These are phyloP conservation scores for Cercospora sp. DNA, from an alignment of 2,329 filamentous ascomycete species.

Conservation along the genomic window DNA sequence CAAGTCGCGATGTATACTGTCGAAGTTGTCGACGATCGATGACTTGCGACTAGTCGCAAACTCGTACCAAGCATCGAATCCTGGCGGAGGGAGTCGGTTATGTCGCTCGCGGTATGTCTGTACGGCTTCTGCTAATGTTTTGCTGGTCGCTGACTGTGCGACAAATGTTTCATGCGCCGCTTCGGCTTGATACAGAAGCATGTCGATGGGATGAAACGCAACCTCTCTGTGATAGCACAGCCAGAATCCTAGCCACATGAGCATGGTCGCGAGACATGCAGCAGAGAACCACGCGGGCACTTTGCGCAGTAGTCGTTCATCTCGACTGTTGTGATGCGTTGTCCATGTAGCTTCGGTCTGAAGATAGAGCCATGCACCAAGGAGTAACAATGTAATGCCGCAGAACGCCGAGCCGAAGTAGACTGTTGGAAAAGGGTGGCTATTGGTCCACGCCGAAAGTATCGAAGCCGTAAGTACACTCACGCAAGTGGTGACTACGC, in stretches of 20 bases:
- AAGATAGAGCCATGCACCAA: constrained; percentile 37
- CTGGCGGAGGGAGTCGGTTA: constrained; percentile 56
- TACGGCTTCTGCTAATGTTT: constrained; percentile 52
- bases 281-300: constrained; percentile 39
- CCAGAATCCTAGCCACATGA: constrained; percentile 45
- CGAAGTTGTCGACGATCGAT: constrained; percentile 60
- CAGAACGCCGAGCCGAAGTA: constrained; percentile 28
- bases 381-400: constrained; percentile 29
- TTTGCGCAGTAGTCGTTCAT: constrained; percentile 17
- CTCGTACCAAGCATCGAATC: constrained; percentile 61
- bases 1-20: constrained; percentile 59
- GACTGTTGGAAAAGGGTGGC: constrained; percentile 35
- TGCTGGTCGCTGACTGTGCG: constrained; percentile 50
- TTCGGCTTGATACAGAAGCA: constrained; percentile 54
- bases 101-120: constrained; percentile 55
- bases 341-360: constrained; percentile 26
- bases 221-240: constrained; percentile 44
- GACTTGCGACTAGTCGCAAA: constrained; percentile 56
- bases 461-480: constrained; percentile 39
- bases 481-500: constrained; percentile 42
- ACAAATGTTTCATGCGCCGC: constrained; percentile 52
- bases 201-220: constrained; percentile 56
- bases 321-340: background rate
- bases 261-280: constrained; percentile 45
- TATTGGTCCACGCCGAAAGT: constrained; percentile 38